Evolutionary conservation across 179 eudicot species (phyloP).

Genomic region (Vitellaria paradoxa): DNA sequence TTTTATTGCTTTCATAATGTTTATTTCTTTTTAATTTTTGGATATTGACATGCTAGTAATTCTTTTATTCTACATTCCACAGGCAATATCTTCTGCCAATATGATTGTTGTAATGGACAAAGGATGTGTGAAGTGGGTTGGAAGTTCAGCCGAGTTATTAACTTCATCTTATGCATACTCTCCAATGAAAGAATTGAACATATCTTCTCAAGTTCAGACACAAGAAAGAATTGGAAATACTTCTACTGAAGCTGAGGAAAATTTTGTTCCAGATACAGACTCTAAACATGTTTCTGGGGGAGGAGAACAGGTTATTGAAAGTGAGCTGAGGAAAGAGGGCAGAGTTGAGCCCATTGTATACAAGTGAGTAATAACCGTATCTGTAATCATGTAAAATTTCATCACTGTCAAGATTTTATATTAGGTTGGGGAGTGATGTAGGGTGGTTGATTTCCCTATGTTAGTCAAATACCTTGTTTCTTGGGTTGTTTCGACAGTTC

Average conservation of each 20-base stretch:
- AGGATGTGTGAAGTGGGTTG: conserved; percentile 72
- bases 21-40: not conserved
- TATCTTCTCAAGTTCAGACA: conserved; percentile 29
- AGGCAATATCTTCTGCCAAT: conserved; percentile 91
- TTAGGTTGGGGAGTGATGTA: not conserved
- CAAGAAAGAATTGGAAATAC: conserved; percentile 28
- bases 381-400: not conserved
- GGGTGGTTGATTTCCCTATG: not conserved
- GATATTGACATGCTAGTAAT: not conserved
- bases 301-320: conserved; percentile 41
- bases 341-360: conserved; percentile 75
- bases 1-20: not conserved
- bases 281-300: conserved; percentile 34
- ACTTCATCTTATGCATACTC: conserved; percentile 40
- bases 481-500: not conserved
- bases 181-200: conserved; percentile 29
- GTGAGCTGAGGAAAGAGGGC: conserved; percentile 85
- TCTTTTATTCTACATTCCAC: conserved; percentile 15
- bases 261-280: conserved; percentile 31
- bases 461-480: not conserved
- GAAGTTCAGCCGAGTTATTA: conserved; percentile 60
- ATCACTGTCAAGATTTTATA: not conserved
- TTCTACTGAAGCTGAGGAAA: conserved; percentile 21
- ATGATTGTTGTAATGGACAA: conserved; percentile 74
- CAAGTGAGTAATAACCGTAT: conserved; percentile 44